Evolutionary conservation across 2,329 filamentous ascomycete species (phyloP).

Genomic region (Paramyrothecium roridum): DNA sequence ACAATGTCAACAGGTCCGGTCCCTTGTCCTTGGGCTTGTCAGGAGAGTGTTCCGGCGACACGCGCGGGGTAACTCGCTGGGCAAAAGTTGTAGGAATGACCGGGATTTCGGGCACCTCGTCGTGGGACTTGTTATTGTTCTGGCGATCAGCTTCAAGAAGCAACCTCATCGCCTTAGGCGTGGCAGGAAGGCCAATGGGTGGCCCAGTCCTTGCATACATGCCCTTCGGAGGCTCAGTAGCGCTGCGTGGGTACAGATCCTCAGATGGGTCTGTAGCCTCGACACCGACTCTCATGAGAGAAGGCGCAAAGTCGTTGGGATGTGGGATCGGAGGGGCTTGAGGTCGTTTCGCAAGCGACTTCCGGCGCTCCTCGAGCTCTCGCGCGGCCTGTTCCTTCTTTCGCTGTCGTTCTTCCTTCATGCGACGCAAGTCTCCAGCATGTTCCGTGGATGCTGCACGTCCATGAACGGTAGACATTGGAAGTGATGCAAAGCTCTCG

Average conservation of each 20-base stretch:
- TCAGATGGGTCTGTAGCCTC: slow-evolving; percentile 41
- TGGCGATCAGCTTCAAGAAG: slow-evolving; percentile 59
- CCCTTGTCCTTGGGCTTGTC: slow-evolving; percentile 19
- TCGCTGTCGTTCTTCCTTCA: slow-evolving; percentile 58
- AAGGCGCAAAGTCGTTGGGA: slow-evolving; percentile 51
- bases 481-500: slow-evolving; percentile 26
- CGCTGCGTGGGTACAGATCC: slow-evolving; percentile 56
- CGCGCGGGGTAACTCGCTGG: slow-evolving; percentile 37
- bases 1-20: slow-evolving; percentile 39
- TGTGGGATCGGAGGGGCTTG: slow-evolving; percentile 78
- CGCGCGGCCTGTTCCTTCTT: slow-evolving; percentile 76
- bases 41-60: slow-evolving; percentile 32
- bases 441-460: slow-evolving; percentile 42
- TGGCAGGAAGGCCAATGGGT: slow-evolving; percentile 79
- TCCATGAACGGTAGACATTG: slow-evolving; percentile 9
- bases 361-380: slow-evolving; percentile 83
- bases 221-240: slow-evolving; percentile 57
- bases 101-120: slow-evolving; percentile 52
- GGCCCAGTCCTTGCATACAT: slow-evolving; percentile 47
- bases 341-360: slow-evolving; percentile 77
- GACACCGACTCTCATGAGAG: slow-evolving; percentile 23
- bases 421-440: slow-evolving; percentile 50
- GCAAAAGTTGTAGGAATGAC: slow-evolving; percentile 46
- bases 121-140: slow-evolving; percentile 25
- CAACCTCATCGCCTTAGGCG: slow-evolving; percentile 85